A percentile compares a stretch with the other conserved stretches of the same genome.
phyloP scores from a whole-genome alignment of 1,284 basidiomycete genomes.

The Puccinia hordei region DNA sequence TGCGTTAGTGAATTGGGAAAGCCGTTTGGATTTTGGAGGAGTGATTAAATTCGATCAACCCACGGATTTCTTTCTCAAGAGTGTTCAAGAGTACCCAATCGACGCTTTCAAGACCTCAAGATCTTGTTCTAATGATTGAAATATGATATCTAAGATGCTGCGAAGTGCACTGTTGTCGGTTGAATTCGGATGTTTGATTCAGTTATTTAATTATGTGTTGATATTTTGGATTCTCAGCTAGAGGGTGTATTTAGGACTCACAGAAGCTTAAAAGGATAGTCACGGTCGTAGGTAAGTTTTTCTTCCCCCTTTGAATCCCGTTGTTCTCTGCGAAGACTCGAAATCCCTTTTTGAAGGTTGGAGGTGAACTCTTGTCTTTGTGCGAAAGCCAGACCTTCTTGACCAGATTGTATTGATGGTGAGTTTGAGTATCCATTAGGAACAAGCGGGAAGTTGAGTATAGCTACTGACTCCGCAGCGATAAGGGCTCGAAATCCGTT shows the following conservation, averaged over 20 bases:
- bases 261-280: constrained; percentile 17
- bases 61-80: constrained; percentile 23
- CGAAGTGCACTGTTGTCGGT: constrained; percentile 10
- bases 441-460: neutral
- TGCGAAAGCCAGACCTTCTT: constrained; percentile 4
- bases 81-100: neutral
- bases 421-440: neutral
- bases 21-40: neutral
- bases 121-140: constrained; percentile 9
- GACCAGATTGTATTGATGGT: neutral
- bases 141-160: constrained; percentile 28
- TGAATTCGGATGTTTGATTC: no score
- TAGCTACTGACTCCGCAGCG: neutral
- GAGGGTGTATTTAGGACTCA: neutral
- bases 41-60: neutral
- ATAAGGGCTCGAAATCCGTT: constrained; percentile 25
- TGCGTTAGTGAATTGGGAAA: neutral
- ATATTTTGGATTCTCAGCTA: neutral
- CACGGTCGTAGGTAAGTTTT: neutral
- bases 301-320: neutral
- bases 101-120: neutral
- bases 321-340: neutral
- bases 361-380: neutral
- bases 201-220: neutral
- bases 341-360: constrained; percentile 21